Conservation (phyloP, 192 early-diverging fungal genomes). For the Entomortierella lignicola region DNA sequence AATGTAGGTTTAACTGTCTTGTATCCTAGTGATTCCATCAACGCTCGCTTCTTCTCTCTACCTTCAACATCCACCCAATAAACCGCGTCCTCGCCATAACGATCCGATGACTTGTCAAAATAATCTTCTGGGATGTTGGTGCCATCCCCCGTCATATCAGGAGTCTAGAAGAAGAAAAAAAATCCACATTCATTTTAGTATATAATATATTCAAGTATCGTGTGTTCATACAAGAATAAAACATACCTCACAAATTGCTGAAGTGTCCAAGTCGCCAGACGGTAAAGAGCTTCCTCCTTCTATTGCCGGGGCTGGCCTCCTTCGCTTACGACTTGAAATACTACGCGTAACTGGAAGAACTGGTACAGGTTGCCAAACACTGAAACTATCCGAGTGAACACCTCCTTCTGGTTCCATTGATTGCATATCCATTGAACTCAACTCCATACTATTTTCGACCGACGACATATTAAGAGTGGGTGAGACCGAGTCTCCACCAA, state of each 20-base stretch:
- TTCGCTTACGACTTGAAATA: neutral
- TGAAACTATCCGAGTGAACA: neutral
- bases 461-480: slow-evolving; percentile 5
- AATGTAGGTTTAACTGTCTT: slow-evolving; percentile 5
- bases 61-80: slow-evolving; percentile 45
- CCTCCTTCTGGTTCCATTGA: neutral
- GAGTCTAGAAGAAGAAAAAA: slow-evolving; percentile 21
- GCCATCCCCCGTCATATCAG: slow-evolving; percentile 4
- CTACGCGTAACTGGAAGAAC: neutral
- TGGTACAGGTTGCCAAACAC: slow-evolving; percentile 20
- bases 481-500: slow-evolving; percentile 1
- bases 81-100: slow-evolving; percentile 20
- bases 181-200: neutral
- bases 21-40: slow-evolving; percentile 32
- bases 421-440: neutral
- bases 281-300: neutral
- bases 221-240: neutral
- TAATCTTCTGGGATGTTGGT: slow-evolving; percentile 23
- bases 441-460: neutral
- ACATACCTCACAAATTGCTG: slow-evolving; percentile 9
- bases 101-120: slow-evolving; percentile 15
- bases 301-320: neutral
- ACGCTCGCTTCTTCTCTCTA: slow-evolving; percentile 27
- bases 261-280: neutral
- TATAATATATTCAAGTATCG: neutral